Conservation (phyloP, 2,329 filamentous ascomycete species). For the Aspergillus quadricinctus region DNA sequence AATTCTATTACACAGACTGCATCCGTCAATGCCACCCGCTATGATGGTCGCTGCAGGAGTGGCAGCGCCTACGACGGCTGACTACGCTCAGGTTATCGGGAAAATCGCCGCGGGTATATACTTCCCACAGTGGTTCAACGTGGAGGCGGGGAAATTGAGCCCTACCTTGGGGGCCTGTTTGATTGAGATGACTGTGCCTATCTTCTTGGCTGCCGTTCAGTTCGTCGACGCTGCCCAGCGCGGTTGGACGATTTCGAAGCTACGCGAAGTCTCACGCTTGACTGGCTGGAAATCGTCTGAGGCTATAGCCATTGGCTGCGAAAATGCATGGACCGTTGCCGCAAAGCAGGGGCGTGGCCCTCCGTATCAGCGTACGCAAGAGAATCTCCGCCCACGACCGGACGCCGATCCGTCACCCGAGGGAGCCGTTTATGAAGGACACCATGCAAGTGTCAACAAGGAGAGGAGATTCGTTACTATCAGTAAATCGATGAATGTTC, state of each 20-base stretch:
- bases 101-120: constrained; percentile 70
- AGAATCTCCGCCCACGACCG: constrained; percentile 8
- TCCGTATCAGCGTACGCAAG: constrained; percentile 53
- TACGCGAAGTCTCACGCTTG: constrained; percentile 70
- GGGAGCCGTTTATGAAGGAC: constrained; percentile 1
- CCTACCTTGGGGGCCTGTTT: constrained; percentile 75
- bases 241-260: constrained; percentile 68
- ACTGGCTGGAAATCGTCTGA: constrained; percentile 85
- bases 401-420: constrained; percentile 1
- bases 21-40: constrained; percentile 86
- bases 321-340: constrained; percentile 75
- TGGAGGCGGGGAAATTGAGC: constrained; percentile 54
- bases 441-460: constrained; percentile 24
- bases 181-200: constrained; percentile 73
- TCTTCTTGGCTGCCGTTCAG: constrained; percentile 85
- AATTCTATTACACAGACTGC: constrained; percentile 75
- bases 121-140: constrained; percentile 38
- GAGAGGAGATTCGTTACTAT: constrained; percentile 57
- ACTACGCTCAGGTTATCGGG: constrained; percentile 70
- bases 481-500: constrained; percentile 59
- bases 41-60: constrained; percentile 82
- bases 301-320: constrained; percentile 78
- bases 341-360: constrained; percentile 71
- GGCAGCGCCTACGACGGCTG: constrained; percentile 66
- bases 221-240: constrained; percentile 69